Percentiles rank a stretch among this genome's conserved stretches.
Evolutionary conservation across 129 eudicot species (phyloP).

Genomic region (Centella asiatica): DNA sequence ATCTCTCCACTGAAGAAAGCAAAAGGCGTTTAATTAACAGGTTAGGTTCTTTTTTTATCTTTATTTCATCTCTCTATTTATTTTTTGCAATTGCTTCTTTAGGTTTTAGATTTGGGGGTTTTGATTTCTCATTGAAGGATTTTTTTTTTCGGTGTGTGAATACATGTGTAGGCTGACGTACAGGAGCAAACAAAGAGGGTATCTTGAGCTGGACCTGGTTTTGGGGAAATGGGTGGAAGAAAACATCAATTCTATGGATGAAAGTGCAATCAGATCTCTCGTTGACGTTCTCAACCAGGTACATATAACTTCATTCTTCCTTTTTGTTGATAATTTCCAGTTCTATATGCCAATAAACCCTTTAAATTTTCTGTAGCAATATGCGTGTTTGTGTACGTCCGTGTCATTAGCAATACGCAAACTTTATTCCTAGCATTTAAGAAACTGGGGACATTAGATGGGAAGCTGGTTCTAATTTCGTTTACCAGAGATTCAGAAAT

Average conservation of each 20-base stretch:
- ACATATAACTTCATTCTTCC: not conserved
- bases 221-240: constrained; percentile 93
- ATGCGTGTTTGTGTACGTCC: no score
- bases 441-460: no score
- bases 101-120: not conserved
- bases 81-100: not conserved
- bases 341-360: no score
- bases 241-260: constrained; percentile 67
- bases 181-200: constrained; percentile 96
- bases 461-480: no score
- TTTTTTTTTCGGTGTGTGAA: not conserved
- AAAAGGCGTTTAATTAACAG: constrained; percentile 58
- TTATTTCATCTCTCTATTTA: not conserved
- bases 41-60: constrained; percentile 34
- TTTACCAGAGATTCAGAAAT: no score
- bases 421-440: no score
- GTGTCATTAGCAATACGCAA: no score
- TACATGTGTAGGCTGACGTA: constrained; percentile 57
- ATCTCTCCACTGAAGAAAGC: constrained; percentile 65
- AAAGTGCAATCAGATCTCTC: constrained; percentile 59
- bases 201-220: constrained; percentile 78
- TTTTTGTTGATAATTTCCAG: not conserved
- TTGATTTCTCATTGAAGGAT: not conserved
- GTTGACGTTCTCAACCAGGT: constrained; percentile 85
- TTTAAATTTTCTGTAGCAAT: no score